A percentile compares a stretch with the other conserved stretches of the same genome.
These are phyloP conservation scores for Ogataea sp. DNA, from an alignment of 805 yeast genomes.

Conservation along the genomic window DNA sequence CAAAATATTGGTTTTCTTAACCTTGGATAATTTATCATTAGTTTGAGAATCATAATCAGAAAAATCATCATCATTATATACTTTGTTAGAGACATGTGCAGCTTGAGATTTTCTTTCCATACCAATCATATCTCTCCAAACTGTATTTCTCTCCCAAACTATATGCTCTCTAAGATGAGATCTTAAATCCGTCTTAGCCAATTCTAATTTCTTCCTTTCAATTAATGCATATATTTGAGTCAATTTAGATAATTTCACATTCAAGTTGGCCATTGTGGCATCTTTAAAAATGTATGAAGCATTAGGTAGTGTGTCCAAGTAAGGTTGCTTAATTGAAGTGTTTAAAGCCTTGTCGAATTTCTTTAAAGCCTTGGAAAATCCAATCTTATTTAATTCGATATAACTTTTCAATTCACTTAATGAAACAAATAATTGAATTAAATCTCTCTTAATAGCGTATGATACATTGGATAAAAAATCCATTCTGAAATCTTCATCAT, in stretches of 20 bases:
- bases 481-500: slow-evolving; percentile 28
- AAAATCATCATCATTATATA: too few species aligned
- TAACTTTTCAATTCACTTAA: slow-evolving; percentile 78
- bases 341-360: slow-evolving; percentile 83
- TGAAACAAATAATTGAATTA: slow-evolving; percentile 59
- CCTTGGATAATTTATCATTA: slow-evolving; percentile 14
- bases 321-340: slow-evolving; percentile 50
- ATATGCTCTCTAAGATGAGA: slow-evolving; percentile 77
- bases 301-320: slow-evolving; percentile 40
- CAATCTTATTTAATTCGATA: slow-evolving; percentile 78
- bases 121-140: slow-evolving; percentile 95
- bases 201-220: slow-evolving; percentile 25
- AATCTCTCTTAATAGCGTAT: slow-evolving; percentile 60
- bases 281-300: slow-evolving; percentile 49
- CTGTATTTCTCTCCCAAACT: slow-evolving; percentile 96
- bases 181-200: slow-evolving; percentile 37
- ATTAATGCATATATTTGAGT: slow-evolving; percentile 32
- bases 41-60: too few species aligned
- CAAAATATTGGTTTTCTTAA: slow-evolving; percentile 22
- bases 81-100: slow-evolving; percentile 43
- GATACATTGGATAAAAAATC: slow-evolving; percentile 40
- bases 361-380: slow-evolving; percentile 82
- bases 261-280: slow-evolving; percentile 39
- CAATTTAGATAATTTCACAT: slow-evolving; percentile 38
- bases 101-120: slow-evolving; percentile 82